A percentile compares a stretch with the other conserved stretches of the same genome.
Conservation (phyloP, 768 basidiomycete species). For the Tulasnella sp. region DNA sequence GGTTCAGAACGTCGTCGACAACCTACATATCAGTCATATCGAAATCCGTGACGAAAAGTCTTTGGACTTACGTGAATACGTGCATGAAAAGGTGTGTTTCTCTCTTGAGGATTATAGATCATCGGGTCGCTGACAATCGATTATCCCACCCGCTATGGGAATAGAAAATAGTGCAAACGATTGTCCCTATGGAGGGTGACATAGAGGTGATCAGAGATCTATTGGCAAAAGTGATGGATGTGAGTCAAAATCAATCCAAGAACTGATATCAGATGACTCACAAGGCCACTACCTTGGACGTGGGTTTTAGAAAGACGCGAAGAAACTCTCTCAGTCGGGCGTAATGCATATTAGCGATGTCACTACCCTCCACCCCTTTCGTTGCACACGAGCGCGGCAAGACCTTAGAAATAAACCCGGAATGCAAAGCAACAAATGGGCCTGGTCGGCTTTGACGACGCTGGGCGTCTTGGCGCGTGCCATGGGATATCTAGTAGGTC, state of each 20-base stretch:
- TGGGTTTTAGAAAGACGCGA: slow-evolving; percentile 28
- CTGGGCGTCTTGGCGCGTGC: slow-evolving; percentile 59
- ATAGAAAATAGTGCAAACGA: slow-evolving; percentile 66
- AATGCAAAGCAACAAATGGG: slow-evolving; percentile 36
- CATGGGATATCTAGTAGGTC: slow-evolving; percentile 76
- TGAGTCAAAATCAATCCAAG: slow-evolving; percentile 25
- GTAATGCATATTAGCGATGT: slow-evolving; percentile 47
- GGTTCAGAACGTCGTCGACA: slow-evolving; percentile 87
- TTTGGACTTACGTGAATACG: slow-evolving; percentile 73
- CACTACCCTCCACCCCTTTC: slow-evolving; percentile 55
- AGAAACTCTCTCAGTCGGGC: slow-evolving; percentile 29
- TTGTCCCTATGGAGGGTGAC: slow-evolving; percentile 61
- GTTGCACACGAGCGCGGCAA: slow-evolving; percentile 37
- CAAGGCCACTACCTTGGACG: too few relatives aligned
- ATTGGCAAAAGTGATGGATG: slow-evolving; percentile 64
- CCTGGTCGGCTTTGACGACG: slow-evolving; percentile 40
- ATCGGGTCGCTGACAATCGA: background rate
- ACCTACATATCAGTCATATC: slow-evolving; percentile 86
- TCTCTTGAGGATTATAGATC: background rate
- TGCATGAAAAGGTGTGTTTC: slow-evolving; percentile 67
- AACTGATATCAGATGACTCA: too few relatives aligned
- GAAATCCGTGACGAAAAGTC: slow-evolving; percentile 90
- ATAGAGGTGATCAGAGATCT: slow-evolving; percentile 56
- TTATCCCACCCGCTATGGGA: background rate
- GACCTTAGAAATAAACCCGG: slow-evolving; percentile 23